Percentiles rank a stretch among this genome's conserved stretches.
These are phyloP conservation scores for Suillus clintonianus DNA, from an alignment of 768 basidiomycete species.

Conservation along the genomic window DNA sequence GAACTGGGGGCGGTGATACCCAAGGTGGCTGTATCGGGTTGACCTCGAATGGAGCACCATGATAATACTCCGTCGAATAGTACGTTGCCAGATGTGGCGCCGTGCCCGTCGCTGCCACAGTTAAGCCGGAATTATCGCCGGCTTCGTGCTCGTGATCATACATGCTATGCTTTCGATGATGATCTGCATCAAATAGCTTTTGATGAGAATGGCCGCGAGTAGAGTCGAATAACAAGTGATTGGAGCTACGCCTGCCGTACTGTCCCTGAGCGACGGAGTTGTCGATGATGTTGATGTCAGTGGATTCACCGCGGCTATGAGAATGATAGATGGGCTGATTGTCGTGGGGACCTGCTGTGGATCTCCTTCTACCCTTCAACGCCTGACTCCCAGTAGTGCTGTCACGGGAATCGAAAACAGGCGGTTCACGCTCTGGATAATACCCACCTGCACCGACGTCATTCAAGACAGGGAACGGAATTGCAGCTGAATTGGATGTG, in stretches of 20 bases:
- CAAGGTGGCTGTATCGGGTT: slow-evolving; percentile 25
- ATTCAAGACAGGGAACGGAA: slow-evolving; percentile 26
- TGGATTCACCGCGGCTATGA: slow-evolving; percentile 11
- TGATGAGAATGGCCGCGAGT: slow-evolving; percentile 28
- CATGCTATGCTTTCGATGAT: slow-evolving; percentile 21
- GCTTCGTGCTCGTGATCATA: slow-evolving; percentile 20
- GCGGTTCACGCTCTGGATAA: slow-evolving; percentile 23
- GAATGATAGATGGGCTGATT: slow-evolving; percentile 14
- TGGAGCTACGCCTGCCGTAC: slow-evolving; percentile 35
- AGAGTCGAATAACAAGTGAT: slow-evolving; percentile 42
- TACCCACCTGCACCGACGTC: slow-evolving; percentile 20
- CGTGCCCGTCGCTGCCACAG: not conserved
- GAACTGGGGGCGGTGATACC: slow-evolving; percentile 21
- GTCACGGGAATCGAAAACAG: slow-evolving; percentile 6
- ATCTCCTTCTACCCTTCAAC: not conserved
- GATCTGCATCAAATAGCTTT: slow-evolving; percentile 23
- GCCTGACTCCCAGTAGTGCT: not conserved
- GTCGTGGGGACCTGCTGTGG: slow-evolving; percentile 8
- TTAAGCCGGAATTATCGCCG: not conserved
- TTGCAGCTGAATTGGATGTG: slow-evolving; percentile 20
- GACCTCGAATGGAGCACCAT: slow-evolving; percentile 15
- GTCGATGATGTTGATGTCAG: not conserved
- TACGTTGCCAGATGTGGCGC: not conserved
- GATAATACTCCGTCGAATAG: slow-evolving; percentile 6
- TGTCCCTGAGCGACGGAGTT: slow-evolving; percentile 19